Conservation (phyloP, 2,329 filamentous ascomycete genomes). For the Huntiella abstrusa region DNA sequence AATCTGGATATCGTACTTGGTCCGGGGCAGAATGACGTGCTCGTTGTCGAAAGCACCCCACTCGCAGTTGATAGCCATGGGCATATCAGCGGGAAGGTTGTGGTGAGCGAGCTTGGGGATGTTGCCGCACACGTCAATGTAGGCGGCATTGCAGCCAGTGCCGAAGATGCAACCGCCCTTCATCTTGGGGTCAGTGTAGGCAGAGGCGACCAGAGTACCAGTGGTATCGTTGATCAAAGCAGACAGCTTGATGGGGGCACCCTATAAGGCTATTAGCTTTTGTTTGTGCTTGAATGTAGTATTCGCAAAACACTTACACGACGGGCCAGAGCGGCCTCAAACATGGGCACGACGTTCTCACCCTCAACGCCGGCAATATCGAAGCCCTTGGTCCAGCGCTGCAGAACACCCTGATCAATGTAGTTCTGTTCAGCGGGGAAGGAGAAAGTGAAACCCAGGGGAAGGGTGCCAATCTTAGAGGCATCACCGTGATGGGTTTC, state of each 20-base stretch:
- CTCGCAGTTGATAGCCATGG: slow-evolving; percentile 94
- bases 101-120: slow-evolving; percentile 88
- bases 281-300: slow-evolving; percentile 10
- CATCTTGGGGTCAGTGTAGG: slow-evolving; percentile 87
- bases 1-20: slow-evolving; percentile 69
- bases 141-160: slow-evolving; percentile 93
- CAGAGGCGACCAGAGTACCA: slow-evolving; percentile 86
- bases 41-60: slow-evolving; percentile 96
- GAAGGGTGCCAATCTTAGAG: slow-evolving; percentile 42
- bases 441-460: slow-evolving; percentile 88
- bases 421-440: slow-evolving; percentile 87
- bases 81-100: slow-evolving; percentile 66
- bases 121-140: slow-evolving; percentile 83
- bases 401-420: slow-evolving; percentile 79
- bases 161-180: slow-evolving; percentile 97
- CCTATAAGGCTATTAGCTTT: slow-evolving; percentile 27
- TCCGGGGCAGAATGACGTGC: slow-evolving; percentile 68
- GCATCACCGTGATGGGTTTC: slow-evolving; percentile 61
- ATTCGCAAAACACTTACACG: slow-evolving; percentile 17
- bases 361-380: slow-evolving; percentile 87
- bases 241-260: slow-evolving; percentile 77
- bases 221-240: slow-evolving; percentile 97
- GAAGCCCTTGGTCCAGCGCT: slow-evolving; percentile 96
- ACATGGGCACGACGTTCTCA: slow-evolving; percentile 71
- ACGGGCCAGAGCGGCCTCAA: slow-evolving; percentile 58